Evolutionary conservation across 148 eudicot genomes (phyloP), one percentile per base, ranked within the genome.

Genomic region (Cornus florida): DNA sequence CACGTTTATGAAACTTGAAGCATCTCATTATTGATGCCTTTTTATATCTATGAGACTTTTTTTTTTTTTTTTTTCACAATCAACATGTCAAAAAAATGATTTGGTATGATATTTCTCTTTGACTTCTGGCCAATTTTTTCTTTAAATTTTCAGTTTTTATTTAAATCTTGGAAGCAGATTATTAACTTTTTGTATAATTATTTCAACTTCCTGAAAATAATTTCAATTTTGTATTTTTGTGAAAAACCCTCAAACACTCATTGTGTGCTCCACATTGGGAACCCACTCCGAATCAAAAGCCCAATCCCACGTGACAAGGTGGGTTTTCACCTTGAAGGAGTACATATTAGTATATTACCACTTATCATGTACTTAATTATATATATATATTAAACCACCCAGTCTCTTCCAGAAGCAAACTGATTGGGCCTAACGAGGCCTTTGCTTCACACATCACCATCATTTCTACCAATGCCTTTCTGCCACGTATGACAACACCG

Each of bases 381-480:
- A 67, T 24, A 67, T 5, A 35, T 46, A n/a, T 22, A 39, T 71
- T 32, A 75, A 3, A 8, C 20, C 17, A 38, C 19, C n/a, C 50
- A 28, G 79, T 70, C 70, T 19, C 72, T 43, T n/a, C 48, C 19
- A 20, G 41, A 81, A 81, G 83, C 72, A 67, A 76, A 48, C 35
- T 38, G 16, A 46, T 76, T 76, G 76, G 74, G 19, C 77, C 77
- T 19, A 66, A 74, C 85, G 82, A 82, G 78, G 81, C 71, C 66
- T 77, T 77, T 82, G 81, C 80, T 81, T 23, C 83, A 75, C 69
- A 2, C 32, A 7, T 62, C 62, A 22, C 72, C 43, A 8, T 65
- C 41, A 19, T 24, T 24, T 13, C n/a, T 60, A 35, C 81, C 84
- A 77, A 77, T 82, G 64, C 19, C 1, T 17, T 17, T 64, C 1